Percentiles rank a stretch among this genome's conserved stretches.
Conservation (phyloP, 805 yeast genomes). For the Cyberlindnera euphorbiae region DNA sequence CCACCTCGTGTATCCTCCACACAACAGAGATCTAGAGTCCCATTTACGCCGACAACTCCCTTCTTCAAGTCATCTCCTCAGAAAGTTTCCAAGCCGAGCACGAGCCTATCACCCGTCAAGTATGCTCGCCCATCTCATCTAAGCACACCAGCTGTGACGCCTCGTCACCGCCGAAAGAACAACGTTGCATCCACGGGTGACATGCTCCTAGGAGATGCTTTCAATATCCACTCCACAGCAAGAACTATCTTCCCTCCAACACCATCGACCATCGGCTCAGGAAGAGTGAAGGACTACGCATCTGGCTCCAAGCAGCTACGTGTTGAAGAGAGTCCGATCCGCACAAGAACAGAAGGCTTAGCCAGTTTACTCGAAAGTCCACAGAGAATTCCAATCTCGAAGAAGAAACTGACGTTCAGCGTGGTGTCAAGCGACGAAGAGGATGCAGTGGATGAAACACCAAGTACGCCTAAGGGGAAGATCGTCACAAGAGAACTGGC, state of each 20-base stretch:
- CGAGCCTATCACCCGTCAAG: conserved; percentile 9
- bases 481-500: conserved; percentile 30
- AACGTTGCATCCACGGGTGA: conserved; percentile 11
- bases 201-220: conserved; percentile 6
- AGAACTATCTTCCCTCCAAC: conserved; percentile 27
- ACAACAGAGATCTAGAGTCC: conserved; percentile 11
- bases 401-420: conserved; percentile 12
- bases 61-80: conserved; percentile 15
- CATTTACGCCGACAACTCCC: conserved; percentile 22
- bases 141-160: conserved; percentile 23
- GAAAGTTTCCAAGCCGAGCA: conserved; percentile 7
- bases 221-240: conserved; percentile 8
- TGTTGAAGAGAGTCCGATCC: conserved; percentile 5
- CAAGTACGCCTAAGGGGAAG: conserved; percentile 31
- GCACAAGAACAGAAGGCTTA: background rate
- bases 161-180: conserved; percentile 20
- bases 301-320: conserved; percentile 7
- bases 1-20: conserved; percentile 19
- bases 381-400: conserved; percentile 4
- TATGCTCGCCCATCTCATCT: conserved; percentile 7
- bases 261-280: conserved; percentile 27
- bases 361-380: conserved; percentile 3
- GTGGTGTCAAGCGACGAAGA: conserved; percentile 16
- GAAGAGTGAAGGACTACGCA: conserved; percentile 18
- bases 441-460: conserved; percentile 8